Conservation (phyloP, 805 yeast species). For the Hanseniaspora clermontiae region DNA sequence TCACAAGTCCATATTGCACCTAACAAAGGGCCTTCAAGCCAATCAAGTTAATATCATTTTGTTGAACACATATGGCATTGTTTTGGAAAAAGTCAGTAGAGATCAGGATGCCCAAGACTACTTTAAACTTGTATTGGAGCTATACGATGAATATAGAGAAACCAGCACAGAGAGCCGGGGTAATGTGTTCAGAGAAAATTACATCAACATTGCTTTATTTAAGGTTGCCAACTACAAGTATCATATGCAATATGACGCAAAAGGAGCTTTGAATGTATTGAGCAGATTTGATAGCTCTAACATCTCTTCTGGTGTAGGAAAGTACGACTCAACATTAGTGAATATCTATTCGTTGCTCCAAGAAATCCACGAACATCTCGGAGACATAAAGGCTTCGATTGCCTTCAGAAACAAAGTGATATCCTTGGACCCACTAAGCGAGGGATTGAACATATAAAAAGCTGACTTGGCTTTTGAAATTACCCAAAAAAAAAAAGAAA, state of each 20-base stretch:
- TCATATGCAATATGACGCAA: not conserved
- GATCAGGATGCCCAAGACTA: slow-evolving; percentile 3
- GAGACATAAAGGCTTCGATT: not conserved
- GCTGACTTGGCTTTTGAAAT: no score
- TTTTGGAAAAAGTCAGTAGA: slow-evolving; percentile 16
- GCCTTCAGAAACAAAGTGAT: not conserved
- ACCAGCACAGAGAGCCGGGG: not conserved
- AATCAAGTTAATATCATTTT: slow-evolving; percentile 20
- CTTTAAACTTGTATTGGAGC: slow-evolving; percentile 15
- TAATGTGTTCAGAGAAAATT: slow-evolving; percentile 9
- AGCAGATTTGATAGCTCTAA: not conserved
- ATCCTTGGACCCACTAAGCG: slow-evolving; percentile 2
- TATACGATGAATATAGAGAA: not conserved
- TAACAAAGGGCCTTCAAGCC: slow-evolving; percentile 11
- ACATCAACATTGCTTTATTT: slow-evolving; percentile 5
- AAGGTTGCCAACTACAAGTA: not conserved
- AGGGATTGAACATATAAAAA: not conserved
- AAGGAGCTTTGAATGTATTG: not conserved
- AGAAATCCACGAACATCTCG: not conserved
- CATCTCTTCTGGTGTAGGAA: not conserved
- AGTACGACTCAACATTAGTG: not conserved
- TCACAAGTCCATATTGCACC: slow-evolving; percentile 30
- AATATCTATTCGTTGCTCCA: slow-evolving; percentile 5
- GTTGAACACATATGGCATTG: slow-evolving; percentile 26
- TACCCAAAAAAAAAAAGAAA: not conserved